These are phyloP conservation scores for Clitopilus passeckerianus DNA, from an alignment of 768 basidiomycete genomes.

Conservation along the genomic window DNA sequence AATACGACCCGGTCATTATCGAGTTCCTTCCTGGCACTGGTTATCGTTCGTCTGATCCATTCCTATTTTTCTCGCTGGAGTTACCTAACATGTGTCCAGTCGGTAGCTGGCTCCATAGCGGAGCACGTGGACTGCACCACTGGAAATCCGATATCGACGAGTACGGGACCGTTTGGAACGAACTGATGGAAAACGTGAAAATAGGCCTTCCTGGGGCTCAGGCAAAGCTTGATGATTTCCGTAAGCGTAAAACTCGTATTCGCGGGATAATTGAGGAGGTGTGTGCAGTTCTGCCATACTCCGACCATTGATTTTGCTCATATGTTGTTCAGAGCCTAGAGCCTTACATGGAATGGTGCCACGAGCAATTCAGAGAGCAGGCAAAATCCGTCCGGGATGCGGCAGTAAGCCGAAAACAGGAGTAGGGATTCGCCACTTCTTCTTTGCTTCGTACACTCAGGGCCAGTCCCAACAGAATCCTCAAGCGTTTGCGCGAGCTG, in stretches of 20 bases:
- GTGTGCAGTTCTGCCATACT: background rate
- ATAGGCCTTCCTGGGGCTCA: background rate
- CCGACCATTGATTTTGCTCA: background rate
- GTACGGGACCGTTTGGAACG: background rate
- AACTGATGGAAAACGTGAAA: background rate
- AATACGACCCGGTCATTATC: background rate
- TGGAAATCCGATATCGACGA: background rate
- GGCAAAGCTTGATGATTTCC: background rate
- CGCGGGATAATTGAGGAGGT: background rate
- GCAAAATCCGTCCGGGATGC: background rate
- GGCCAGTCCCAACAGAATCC: background rate
- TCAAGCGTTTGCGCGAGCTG: background rate
- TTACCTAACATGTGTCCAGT: background rate
- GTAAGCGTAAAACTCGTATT: background rate
- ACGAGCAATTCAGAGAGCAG: background rate
- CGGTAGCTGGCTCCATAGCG: background rate
- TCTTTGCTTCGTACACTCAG: background rate
- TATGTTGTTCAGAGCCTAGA: background rate
- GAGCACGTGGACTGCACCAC: background rate
- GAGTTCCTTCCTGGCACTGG: background rate
- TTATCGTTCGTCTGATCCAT: background rate
- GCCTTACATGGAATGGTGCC: background rate
- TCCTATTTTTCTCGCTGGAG: background rate
- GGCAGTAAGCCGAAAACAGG: background rate
- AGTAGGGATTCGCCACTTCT: background rate